A percentile compares a stretch with the other conserved stretches of the same genome.
phyloP scores from a whole-genome alignment of 805 yeast genomes.

The Sungouiozyma intestinalis region DNA sequence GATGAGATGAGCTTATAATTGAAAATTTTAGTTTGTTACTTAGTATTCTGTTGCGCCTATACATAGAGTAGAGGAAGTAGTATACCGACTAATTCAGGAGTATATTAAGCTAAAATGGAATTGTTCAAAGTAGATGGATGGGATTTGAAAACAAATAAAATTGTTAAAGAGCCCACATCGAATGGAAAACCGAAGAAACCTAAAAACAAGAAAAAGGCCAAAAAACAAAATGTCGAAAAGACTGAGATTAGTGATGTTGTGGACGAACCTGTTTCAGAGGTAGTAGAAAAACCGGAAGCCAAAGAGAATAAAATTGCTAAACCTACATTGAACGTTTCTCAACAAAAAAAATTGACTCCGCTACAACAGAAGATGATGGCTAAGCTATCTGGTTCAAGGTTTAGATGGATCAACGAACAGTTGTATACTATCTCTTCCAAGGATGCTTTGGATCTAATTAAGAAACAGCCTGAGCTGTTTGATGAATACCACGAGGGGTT shows the following conservation, averaged over 20 bases:
- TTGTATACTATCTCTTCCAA: slow-evolving; percentile 79
- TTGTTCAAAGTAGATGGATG: slow-evolving; percentile 77
- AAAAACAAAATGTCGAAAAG: slow-evolving; percentile 3
- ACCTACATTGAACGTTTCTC: slow-evolving; percentile 7
- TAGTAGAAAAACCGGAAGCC: slow-evolving; percentile 4
- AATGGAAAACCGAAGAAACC: slow-evolving; percentile 6
- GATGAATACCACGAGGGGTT: slow-evolving; percentile 95
- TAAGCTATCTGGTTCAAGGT: slow-evolving; percentile 87
- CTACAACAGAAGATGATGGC: slow-evolving; percentile 93
- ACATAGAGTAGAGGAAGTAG: no score
- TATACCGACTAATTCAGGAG: background rate
- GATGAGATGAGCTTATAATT: background rate
- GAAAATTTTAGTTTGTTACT: background rate
- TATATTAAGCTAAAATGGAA: slow-evolving; percentile 37
- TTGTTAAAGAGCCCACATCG: slow-evolving; percentile 36
- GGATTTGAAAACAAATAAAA: slow-evolving; percentile 48
- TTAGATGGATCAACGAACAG: slow-evolving; percentile 97
- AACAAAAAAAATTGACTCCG: slow-evolving; percentile 50
- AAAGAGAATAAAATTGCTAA: slow-evolving; percentile 9
- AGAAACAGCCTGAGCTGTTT: slow-evolving; percentile 76
- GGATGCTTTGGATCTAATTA: slow-evolving; percentile 61
- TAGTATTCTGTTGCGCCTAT: no score
- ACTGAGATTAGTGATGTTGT: slow-evolving; percentile 2
- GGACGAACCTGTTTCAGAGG: background rate
- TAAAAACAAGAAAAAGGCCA: slow-evolving; percentile 2